A percentile compares a stretch with the other conserved stretches of the same genome.
These are phyloP conservation scores for Golubevia pallescens DNA, from an alignment of 1,284 basidiomycete species.

Conservation along the genomic window DNA sequence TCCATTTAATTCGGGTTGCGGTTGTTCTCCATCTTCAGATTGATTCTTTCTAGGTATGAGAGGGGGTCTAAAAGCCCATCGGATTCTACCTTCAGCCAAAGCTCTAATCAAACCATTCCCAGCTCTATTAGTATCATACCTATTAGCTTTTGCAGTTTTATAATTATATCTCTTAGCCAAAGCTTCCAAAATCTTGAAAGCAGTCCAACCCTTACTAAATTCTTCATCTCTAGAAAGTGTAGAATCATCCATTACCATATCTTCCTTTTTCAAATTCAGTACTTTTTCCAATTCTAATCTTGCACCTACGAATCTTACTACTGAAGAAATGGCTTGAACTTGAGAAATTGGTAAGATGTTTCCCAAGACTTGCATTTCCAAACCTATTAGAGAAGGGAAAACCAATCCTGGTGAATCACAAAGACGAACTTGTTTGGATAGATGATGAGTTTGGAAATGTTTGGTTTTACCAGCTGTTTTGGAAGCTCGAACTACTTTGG, in stretches of 20 bases:
- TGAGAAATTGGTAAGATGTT: conserved; percentile 42
- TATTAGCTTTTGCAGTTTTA: conserved; percentile 43
- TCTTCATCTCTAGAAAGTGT: too few relatives aligned
- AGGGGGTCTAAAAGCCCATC: conserved; percentile 74
- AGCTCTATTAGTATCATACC: conserved; percentile 43
- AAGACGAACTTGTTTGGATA: conserved; percentile 84
- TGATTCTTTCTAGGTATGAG: too few relatives aligned
- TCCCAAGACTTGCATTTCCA: conserved; percentile 48
- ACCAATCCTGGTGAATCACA: conserved; percentile 99
- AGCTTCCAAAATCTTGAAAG: conserved; percentile 25
- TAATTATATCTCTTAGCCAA: conserved; percentile 27
- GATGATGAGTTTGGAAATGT: conserved; percentile 96
- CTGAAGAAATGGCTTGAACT: conserved; percentile 29
- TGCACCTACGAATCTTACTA: conserved; percentile 31
- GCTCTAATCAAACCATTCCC: conserved; percentile 59
- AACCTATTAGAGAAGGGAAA: conserved; percentile 71
- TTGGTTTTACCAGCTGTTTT: conserved; percentile 97
- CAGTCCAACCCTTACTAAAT: conserved; percentile 21
- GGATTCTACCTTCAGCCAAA: conserved; percentile 77
- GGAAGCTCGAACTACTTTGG: conserved; percentile 80
- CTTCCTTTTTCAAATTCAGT: conserved; percentile 16
- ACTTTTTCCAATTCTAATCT: conserved; percentile 39
- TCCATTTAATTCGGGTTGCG: too few relatives aligned
- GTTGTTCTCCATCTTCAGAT: too few relatives aligned
- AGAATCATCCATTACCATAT: conserved; percentile 12